Evolutionary conservation across 331 rosid species (phyloP), one percentile per base, ranked within the genome.

Genomic region (Erythrophleum ivorense): DNA sequence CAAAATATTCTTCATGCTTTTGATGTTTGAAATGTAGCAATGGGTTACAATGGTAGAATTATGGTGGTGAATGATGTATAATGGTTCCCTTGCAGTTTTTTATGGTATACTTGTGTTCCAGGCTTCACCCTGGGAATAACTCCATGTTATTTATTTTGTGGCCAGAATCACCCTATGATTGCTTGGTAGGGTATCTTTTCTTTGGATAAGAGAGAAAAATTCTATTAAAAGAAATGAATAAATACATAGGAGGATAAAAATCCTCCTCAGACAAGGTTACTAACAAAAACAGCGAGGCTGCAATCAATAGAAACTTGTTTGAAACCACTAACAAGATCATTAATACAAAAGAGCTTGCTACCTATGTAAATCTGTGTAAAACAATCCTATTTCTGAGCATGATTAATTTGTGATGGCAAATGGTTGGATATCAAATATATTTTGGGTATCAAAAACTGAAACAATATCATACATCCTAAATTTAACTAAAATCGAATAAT

Each of bases 11-110:
- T 7, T 11, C 45, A 12, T 67, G 36, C 48, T 82, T 73, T 82
- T 67, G 15, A 64, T 46, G 75, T 76, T 76, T 29, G 73, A 60
- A 63, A 52, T 79, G 64, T 58, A 49, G 41, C 64, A 38, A 24
- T 81, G 85, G 52, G 38, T 67, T 24, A 75, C 62, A 58, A 16
- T 78, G 83, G 34, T 77, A 36, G 82, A 67, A 13, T 71, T 81
- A 50, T 77, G 33, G 67, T 55, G 62, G 83, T 38, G 45, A 81
- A 40, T 76, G 79, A 69, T 84, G 73, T 64, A 52, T 33, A 75
- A 69, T 18, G 50, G 40, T 65, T 18, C 43, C 71, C 73, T 79
- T 68, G 63, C 48, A 33, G 15, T 52, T 73, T 75, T 53, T 75
- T 48, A 55, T 73, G 65, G 52, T 66, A 15, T 66, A 66, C 12